These are phyloP conservation scores for Raffaelea arxii DNA, from an alignment of 2,329 filamentous ascomycete genomes.

Conservation along the genomic window DNA sequence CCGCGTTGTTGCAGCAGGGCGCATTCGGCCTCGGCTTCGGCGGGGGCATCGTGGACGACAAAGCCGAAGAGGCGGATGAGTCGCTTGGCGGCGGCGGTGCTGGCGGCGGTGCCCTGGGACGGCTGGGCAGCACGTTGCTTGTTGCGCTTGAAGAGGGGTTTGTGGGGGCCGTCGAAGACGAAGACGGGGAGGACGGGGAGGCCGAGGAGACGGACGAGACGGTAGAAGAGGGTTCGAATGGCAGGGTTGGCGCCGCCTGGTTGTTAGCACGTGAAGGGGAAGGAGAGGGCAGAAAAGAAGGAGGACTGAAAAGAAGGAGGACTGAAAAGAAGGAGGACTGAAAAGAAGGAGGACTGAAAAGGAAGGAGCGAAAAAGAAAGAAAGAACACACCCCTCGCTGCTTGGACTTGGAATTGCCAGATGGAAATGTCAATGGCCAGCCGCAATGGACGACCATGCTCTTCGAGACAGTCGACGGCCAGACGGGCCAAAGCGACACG, in stretches of 20 bases:
- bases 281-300: too few relatives aligned
- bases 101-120: conserved; percentile 52
- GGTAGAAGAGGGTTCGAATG: conserved; percentile 85
- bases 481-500: conserved; percentile 76
- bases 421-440: conserved; percentile 92
- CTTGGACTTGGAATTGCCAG: conserved; percentile 92
- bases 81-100: conserved; percentile 70
- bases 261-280: conserved; percentile 4
- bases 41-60: conserved; percentile 74
- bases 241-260: conserved; percentile 79
- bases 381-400: conserved; percentile 52
- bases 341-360: too few relatives aligned
- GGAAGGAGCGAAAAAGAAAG: background rate
- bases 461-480: conserved; percentile 65
- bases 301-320: too few relatives aligned
- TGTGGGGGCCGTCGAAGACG: conserved; percentile 41
- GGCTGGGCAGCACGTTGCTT: too few relatives aligned
- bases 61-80: conserved; percentile 81
- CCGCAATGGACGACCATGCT: conserved; percentile 62
- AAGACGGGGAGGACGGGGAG: conserved; percentile 42
- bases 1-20: conserved; percentile 73
- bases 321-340: too few relatives aligned
- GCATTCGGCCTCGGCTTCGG: conserved; percentile 94
- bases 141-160: conserved; percentile 73
- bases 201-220: conserved; percentile 51